Evolutionary conservation across 108 stramenopile genomes (phyloP).

Genomic region (Pseudonitzschia multiseries): DNA sequence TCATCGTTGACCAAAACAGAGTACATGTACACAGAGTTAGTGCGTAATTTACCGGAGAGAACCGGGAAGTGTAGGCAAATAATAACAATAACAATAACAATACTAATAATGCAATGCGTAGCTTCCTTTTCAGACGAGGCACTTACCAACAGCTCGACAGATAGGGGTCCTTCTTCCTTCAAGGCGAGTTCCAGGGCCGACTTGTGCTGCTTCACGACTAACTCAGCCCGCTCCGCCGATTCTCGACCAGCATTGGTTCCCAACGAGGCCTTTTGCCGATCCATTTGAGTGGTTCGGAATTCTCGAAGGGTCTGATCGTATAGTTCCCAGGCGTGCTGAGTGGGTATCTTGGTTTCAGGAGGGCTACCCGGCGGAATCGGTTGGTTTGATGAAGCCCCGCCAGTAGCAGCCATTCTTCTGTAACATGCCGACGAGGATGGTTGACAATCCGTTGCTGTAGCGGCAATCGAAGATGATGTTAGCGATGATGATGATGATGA

Average conservation of each 20-base stretch:
- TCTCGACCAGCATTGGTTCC: conserved; percentile 38
- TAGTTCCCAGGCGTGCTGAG: conserved; percentile 23
- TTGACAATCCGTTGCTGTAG: not conserved
- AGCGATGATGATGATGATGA: not conserved
- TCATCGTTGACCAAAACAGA: not conserved
- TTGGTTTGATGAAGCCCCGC: not conserved
- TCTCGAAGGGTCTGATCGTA: conserved; percentile 36
- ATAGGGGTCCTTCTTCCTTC: conserved; percentile 8
- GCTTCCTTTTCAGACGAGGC: not conserved
- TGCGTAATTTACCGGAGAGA: too few species aligned
- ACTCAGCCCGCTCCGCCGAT: conserved; percentile 20
- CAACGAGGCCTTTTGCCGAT: conserved; percentile 45
- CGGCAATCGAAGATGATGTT: not conserved
- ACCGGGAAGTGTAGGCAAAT: too few species aligned
- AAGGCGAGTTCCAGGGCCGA: conserved; percentile 29
- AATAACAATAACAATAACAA: not conserved
- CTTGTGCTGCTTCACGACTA: conserved; percentile 23
- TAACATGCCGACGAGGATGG: not conserved
- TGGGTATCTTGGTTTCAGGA: not conserved
- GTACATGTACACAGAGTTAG: too few species aligned
- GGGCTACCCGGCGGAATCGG: not conserved
- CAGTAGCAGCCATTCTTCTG: not conserved
- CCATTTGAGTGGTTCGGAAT: conserved; percentile 42
- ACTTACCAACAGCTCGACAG: not conserved
- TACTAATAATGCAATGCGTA: not conserved